A percentile compares a stretch with the other conserved stretches of the same genome.
These are phyloP conservation scores for Kurtzmaniella quercitrusa DNA, from an alignment of 1,139 yeast species.

Conservation along the genomic window DNA sequence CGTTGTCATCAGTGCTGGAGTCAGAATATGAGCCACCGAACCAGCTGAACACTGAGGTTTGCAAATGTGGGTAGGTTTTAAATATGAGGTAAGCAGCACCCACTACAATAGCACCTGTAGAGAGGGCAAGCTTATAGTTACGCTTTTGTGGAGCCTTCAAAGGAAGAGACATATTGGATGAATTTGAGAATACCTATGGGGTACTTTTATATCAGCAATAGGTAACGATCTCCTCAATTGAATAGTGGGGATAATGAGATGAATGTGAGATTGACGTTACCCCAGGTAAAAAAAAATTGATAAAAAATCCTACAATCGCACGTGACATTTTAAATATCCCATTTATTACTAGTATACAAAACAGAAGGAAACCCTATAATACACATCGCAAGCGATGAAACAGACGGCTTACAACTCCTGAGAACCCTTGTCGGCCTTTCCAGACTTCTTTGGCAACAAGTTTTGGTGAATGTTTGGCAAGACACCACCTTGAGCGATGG, in stretches of 20 bases:
- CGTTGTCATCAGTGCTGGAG: constrained; percentile 15
- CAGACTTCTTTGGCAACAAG: constrained; percentile 90
- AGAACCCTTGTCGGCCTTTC: constrained; percentile 69
- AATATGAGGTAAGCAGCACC: constrained; percentile 44
- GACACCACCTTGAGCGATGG: constrained; percentile 98
- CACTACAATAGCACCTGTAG: constrained; percentile 37
- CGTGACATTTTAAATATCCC: not conserved
- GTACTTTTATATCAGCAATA: not conserved
- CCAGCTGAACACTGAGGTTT: constrained; percentile 20
- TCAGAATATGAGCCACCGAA: constrained; percentile 14
- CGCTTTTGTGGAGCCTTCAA: constrained; percentile 8
- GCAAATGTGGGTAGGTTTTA: constrained; percentile 52
- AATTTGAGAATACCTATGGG: not conserved
- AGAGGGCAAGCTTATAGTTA: constrained; percentile 17
- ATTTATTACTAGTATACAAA: not conserved
- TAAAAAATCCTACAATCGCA: not conserved
- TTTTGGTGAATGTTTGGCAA: constrained; percentile 94
- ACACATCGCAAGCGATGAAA: not conserved
- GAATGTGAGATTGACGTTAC: not conserved
- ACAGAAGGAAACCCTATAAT: not conserved
- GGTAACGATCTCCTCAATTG: not conserved
- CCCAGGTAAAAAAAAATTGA: not conserved
- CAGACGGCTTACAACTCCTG: constrained; percentile 63
- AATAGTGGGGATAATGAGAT: not conserved
- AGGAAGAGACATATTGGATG: constrained; percentile 11